phyloP scores from a whole-genome alignment of 139 green algal genomes.

The Trebouxia sp. region DNA sequence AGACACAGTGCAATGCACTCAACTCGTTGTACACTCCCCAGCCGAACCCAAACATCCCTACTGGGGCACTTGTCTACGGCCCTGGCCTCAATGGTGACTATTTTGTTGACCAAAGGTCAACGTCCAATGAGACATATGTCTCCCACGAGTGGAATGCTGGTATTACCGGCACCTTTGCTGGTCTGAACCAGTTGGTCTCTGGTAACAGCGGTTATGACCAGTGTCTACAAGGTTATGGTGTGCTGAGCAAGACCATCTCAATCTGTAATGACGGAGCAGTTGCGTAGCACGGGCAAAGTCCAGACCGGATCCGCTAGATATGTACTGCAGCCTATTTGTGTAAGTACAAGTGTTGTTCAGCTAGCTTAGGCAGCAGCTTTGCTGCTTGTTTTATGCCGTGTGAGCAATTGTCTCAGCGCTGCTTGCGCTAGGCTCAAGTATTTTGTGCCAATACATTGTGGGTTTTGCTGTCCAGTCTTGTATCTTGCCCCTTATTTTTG shows the following conservation, averaged over 20 bases:
- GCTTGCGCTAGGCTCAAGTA: too few relatives aligned
- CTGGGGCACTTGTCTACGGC: conserved; percentile 63
- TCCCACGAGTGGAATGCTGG: conserved; percentile 56
- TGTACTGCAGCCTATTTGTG: too few relatives aligned
- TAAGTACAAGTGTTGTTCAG: too few relatives aligned
- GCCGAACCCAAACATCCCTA: conserved; percentile 59
- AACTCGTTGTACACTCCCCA: conserved; percentile 36
- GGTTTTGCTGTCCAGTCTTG: too few relatives aligned
- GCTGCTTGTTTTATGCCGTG: too few relatives aligned
- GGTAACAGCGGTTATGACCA: conserved; percentile 37
- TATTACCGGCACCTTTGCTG: conserved; percentile 32
- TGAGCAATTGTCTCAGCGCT: too few relatives aligned
- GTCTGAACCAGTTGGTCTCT: conserved; percentile 20
- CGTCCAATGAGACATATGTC: conserved; percentile 42
- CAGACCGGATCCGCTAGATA: too few relatives aligned
- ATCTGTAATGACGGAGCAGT: conserved; percentile 21
- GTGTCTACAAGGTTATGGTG: conserved; percentile 45
- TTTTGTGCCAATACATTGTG: too few relatives aligned
- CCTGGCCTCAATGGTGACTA: conserved; percentile 37
- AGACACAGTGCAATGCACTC: conserved; percentile 18
- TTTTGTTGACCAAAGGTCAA: conserved; percentile 48
- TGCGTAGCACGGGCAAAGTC: too few relatives aligned
- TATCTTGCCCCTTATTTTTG: too few relatives aligned
- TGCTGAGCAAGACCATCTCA: conserved; percentile 14
- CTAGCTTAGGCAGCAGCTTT: too few relatives aligned